Percentiles rank a stretch among this genome's conserved stretches.
Conservation (phyloP, 192 early-diverging fungal genomes). For the Spizellomyces sp. region DNA sequence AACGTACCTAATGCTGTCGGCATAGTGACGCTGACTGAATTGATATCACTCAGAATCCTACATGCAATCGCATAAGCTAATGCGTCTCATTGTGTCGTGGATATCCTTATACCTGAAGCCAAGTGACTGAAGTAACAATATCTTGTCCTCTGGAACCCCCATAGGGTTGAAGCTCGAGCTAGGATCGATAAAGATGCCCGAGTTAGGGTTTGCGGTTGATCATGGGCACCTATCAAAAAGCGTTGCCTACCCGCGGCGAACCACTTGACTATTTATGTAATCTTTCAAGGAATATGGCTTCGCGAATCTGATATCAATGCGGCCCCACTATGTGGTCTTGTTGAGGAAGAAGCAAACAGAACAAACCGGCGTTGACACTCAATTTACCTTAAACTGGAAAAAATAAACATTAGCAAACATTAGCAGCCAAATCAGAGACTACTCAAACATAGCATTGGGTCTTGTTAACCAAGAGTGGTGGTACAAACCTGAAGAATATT, state of each 20-base stretch:
- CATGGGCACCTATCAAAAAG: too few species aligned
- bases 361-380: too few species aligned
- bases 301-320: slow-evolving; percentile 80
- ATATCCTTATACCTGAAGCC: slow-evolving; percentile 60
- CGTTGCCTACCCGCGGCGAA: slow-evolving; percentile 53
- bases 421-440: background rate
- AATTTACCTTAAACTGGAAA: slow-evolving; percentile 21
- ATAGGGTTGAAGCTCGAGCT: slow-evolving; percentile 32
- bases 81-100: too few species aligned
- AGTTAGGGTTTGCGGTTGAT: too few species aligned
- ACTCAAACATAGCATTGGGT: too few species aligned
- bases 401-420: background rate
- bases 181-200: background rate
- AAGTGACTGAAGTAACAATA: slow-evolving; percentile 65
- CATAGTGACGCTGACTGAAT: slow-evolving; percentile 79
- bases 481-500: slow-evolving; percentile 35
- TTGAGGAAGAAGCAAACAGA: too few species aligned
- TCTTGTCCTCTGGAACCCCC: slow-evolving; percentile 45
- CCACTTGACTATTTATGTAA: slow-evolving; percentile 65
- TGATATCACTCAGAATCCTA: slow-evolving; percentile 54
- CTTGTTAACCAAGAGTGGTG: too few species aligned
- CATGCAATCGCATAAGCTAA: background rate
- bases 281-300: slow-evolving; percentile 71
- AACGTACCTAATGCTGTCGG: slow-evolving; percentile 70
- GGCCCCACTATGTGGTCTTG: slow-evolving; percentile 63